Evolutionary conservation across 75 land plant species (phyloP).

Genomic region (Picea glauca): DNA sequence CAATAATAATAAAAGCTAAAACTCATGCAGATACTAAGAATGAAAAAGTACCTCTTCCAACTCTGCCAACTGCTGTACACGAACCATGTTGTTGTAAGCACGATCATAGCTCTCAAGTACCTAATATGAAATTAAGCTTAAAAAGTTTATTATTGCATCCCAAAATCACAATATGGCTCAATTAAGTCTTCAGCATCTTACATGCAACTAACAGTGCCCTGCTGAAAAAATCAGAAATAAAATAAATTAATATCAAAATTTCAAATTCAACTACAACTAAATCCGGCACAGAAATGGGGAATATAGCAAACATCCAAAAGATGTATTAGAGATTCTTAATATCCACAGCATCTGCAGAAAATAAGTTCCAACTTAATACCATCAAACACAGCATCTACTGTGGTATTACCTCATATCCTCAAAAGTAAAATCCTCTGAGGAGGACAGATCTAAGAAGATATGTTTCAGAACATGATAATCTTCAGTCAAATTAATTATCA

Average conservation of each 20-base stretch:
- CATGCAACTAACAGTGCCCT: not conserved
- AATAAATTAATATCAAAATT: not conserved
- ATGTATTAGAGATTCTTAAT: not conserved
- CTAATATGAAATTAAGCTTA: constrained; percentile 25
- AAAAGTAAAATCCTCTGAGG: not conserved
- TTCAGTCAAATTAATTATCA: too few relatives aligned
- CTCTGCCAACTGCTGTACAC: constrained; percentile 96
- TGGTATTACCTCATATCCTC: not conserved
- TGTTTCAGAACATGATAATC: too few relatives aligned
- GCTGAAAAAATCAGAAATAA: not conserved
- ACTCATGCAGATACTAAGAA: not conserved
- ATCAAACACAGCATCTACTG: not conserved
- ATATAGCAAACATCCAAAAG: not conserved
- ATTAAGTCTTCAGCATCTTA: not conserved
- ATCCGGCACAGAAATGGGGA: too few relatives aligned
- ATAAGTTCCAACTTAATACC: not conserved
- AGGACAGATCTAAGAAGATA: too few relatives aligned
- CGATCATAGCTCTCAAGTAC: constrained; percentile 99
- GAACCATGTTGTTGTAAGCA: constrained; percentile 98
- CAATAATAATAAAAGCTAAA: not conserved
- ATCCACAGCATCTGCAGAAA: not conserved
- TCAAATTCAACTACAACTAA: too few relatives aligned
- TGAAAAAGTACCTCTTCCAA: constrained; percentile 73
- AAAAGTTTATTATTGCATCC: not conserved
- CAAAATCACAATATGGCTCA: not conserved